Evolutionary conservation across 2,329 filamentous ascomycete species (phyloP).

Genomic region (Truncatella angustata): DNA sequence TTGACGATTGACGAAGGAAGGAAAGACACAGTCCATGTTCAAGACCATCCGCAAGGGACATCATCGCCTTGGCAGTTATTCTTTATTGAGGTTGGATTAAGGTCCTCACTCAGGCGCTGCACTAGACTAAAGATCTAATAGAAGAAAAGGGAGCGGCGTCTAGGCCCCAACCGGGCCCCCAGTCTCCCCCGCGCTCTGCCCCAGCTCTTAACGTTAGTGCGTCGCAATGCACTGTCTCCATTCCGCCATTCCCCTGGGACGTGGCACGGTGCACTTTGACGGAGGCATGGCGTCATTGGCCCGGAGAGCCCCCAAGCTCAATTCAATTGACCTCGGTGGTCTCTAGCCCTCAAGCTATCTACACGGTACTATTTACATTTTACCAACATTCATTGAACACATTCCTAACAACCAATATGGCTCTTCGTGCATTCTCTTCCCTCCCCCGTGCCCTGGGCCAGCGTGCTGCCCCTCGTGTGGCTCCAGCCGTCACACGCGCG

Average conservation of each 20-base stretch:
- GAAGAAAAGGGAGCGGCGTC: too few species aligned
- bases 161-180: not conserved
- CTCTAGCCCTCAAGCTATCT: not conserved
- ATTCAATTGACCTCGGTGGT: not conserved
- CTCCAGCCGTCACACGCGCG: conserved; percentile 13
- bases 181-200: not conserved
- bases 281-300: not conserved
- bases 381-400: too few species aligned
- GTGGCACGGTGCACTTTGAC: not conserved
- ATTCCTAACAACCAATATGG: conserved; percentile 17
- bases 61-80: too few species aligned
- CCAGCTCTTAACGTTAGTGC: not conserved
- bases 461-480: conserved; percentile 19
- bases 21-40: too few species aligned
- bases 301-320: not conserved
- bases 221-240: not conserved
- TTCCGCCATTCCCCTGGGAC: not conserved
- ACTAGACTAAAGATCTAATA: too few species aligned
- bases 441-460: conserved; percentile 18
- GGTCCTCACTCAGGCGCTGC: too few species aligned
- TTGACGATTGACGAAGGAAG: too few species aligned
- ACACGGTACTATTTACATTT: too few species aligned
- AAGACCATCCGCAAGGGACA: too few species aligned
- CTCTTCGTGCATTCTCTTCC: conserved; percentile 22
- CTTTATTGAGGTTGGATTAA: too few species aligned